Conservation (phyloP, 768 basidiomycete species). For the Amanita fuliginea region DNA sequence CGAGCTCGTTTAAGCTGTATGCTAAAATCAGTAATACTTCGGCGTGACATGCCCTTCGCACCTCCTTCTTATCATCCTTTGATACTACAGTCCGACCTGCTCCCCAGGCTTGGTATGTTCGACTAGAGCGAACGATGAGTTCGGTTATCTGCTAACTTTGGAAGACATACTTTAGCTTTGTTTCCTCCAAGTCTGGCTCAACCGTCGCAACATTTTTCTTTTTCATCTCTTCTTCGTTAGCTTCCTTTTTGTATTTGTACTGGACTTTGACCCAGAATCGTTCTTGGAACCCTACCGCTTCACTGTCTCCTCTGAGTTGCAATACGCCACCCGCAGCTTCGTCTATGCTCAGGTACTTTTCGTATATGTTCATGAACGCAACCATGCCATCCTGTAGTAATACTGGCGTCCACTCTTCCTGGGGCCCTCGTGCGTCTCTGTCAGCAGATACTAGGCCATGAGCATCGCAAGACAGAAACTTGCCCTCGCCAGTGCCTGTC, state of each 20-base stretch:
- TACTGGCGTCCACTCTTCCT: constrained; percentile 90
- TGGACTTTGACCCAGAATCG: constrained; percentile 88
- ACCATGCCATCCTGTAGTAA: constrained; percentile 78
- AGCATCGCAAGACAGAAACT: constrained; percentile 82
- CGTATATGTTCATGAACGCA: constrained; percentile 81
- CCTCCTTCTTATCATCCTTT: constrained; percentile 61
- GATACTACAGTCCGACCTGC: constrained; percentile 67
- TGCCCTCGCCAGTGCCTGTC: constrained; percentile 79
- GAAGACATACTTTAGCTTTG: constrained; percentile 53
- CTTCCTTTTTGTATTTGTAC: constrained; percentile 80
- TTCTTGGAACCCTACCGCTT: constrained; percentile 77
- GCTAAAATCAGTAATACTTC: constrained; percentile 3
- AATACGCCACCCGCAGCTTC: constrained; percentile 78
- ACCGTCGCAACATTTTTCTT: constrained; percentile 46
- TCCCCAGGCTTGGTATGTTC: constrained; percentile 75
- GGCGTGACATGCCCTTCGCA: constrained; percentile 17
- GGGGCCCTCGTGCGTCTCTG: constrained; percentile 82
- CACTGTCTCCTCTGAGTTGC: constrained; percentile 73
- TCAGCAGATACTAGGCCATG: constrained; percentile 78
- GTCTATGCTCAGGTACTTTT: constrained; percentile 78
- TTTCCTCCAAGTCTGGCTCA: constrained; percentile 55
- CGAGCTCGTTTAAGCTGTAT: constrained; percentile 63
- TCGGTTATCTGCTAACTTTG: not conserved
- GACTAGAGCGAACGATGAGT: constrained; percentile 27
- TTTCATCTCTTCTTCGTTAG: constrained; percentile 67